Percentiles rank a stretch among this genome's conserved stretches.
Conservation (phyloP, 2,329 filamentous ascomycete species). For the Fonsecaea erecta region DNA sequence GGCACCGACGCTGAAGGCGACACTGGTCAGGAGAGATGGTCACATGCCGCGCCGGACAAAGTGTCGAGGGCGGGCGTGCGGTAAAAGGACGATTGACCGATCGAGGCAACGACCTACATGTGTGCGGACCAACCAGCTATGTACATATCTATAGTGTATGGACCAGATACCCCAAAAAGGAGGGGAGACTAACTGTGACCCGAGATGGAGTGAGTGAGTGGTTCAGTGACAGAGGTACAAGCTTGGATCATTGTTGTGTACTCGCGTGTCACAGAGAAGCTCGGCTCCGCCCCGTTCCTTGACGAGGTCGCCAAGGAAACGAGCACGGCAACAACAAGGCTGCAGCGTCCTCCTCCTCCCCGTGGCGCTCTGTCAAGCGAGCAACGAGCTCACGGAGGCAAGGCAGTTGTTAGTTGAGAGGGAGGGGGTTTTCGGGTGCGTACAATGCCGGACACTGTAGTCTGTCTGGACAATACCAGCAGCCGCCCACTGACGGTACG, state of each 20-base stretch:
- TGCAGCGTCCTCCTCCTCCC: constrained; percentile 6
- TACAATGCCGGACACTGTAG: constrained; percentile 5
- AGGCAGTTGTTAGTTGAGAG: too few relatives aligned
- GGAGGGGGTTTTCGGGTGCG: background rate
- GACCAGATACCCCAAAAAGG: too few relatives aligned
- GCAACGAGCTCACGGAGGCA: constrained; percentile 9
- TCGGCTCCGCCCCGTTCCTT: background rate
- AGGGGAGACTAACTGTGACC: too few relatives aligned
- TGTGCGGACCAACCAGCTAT: too few relatives aligned
- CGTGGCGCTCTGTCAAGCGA: constrained; percentile 8
- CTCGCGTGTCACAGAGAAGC: background rate
- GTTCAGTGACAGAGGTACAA: too few relatives aligned
- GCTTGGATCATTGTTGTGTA: background rate
- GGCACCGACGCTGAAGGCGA: too few relatives aligned
- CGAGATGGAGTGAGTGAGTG: too few relatives aligned
- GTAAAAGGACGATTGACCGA: too few relatives aligned
- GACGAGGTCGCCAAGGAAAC: constrained; percentile 1
- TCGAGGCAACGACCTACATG: too few relatives aligned
- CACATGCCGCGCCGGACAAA: background rate
- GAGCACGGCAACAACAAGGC: constrained; percentile 6
- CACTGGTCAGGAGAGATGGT: background rate
- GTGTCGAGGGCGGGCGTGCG: too few relatives aligned
- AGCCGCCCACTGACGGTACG: constrained; percentile 18
- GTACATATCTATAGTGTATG: too few relatives aligned
- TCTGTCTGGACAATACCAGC: background rate